These are phyloP conservation scores for Akanthomyces lecanii DNA, from an alignment of 2,329 filamentous ascomycete species.

Conservation along the genomic window DNA sequence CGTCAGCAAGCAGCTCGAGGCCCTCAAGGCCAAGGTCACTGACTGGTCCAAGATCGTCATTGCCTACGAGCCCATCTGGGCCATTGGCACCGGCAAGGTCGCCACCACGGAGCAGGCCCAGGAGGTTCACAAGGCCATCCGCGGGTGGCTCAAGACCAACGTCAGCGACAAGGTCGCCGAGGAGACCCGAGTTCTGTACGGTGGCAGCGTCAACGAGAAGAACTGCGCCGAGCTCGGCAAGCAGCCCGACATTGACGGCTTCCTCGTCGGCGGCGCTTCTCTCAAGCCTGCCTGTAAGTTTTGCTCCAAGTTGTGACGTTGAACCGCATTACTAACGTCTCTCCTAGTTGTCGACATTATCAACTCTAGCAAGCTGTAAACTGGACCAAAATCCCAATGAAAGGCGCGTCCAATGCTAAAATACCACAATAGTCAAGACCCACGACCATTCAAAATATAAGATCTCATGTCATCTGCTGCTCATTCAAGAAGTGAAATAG, in stretches of 20 bases:
- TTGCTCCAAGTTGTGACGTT: not conserved
- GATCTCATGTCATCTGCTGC: not conserved
- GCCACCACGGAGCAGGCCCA: slow-evolving; percentile 86
- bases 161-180: slow-evolving; percentile 73
- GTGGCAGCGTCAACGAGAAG: slow-evolving; percentile 95
- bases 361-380: slow-evolving; percentile 48
- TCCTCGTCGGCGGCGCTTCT: slow-evolving; percentile 93
- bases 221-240: slow-evolving; percentile 92
- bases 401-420: slow-evolving; percentile 13
- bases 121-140: slow-evolving; percentile 89
- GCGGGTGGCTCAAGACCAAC: slow-evolving; percentile 77
- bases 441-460: slow-evolving; percentile 3
- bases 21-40: slow-evolving; percentile 69
- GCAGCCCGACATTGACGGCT: slow-evolving; percentile 94
- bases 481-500: not conserved
- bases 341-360: slow-evolving; percentile 54
- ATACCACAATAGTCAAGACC: slow-evolving; percentile 11
- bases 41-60: slow-evolving; percentile 95
- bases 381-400: slow-evolving; percentile 9
- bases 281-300: slow-evolving; percentile 90
- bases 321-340: slow-evolving; percentile 11
- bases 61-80: slow-evolving; percentile 99
- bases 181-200: slow-evolving; percentile 90
- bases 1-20: slow-evolving; percentile 78
- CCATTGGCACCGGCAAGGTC: slow-evolving; percentile 88